Conservation (phyloP, 2,329 filamentous ascomycete genomes). For the Neophaeococcomyces aloes region DNA sequence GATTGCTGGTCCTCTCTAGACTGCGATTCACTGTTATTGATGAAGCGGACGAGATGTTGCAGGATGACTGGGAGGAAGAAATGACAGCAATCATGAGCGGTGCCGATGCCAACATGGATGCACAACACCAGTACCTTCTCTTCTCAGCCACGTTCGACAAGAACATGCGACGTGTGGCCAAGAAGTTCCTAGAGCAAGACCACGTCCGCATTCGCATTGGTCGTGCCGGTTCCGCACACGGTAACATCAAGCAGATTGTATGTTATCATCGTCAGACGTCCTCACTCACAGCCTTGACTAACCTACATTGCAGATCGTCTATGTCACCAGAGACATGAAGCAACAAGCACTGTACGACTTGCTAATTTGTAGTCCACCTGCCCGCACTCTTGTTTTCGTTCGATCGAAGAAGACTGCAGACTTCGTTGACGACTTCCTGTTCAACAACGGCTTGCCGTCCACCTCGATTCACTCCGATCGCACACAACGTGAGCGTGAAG, state of each 20-base stretch:
- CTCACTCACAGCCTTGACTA: slow-evolving; percentile 12
- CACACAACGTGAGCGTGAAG: slow-evolving; percentile 83
- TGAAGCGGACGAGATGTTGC: slow-evolving; percentile 88
- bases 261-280: slow-evolving; percentile 11
- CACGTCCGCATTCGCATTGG: slow-evolving; percentile 77
- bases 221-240: slow-evolving; percentile 69
- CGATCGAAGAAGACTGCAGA: slow-evolving; percentile 72
- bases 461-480: slow-evolving; percentile 83
- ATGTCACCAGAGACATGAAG: slow-evolving; percentile 57
- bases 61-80: slow-evolving; percentile 65
- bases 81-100: slow-evolving; percentile 67
- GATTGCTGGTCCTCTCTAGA: slow-evolving; percentile 60
- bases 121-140: slow-evolving; percentile 61
- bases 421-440: slow-evolving; percentile 77
- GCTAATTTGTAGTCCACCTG: slow-evolving; percentile 57
- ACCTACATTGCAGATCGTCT: slow-evolving; percentile 44
- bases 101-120: slow-evolving; percentile 67
- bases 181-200: slow-evolving; percentile 60
- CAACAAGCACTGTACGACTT: slow-evolving; percentile 60
- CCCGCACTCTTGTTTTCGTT: slow-evolving; percentile 80
- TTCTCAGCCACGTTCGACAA: slow-evolving; percentile 94
- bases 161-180: slow-evolving; percentile 63
- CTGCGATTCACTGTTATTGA: slow-evolving; percentile 77
- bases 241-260: slow-evolving; percentile 67
- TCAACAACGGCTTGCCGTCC: slow-evolving; percentile 65